These are phyloP conservation scores for Astrephomene gubernaculifera DNA, from an alignment of 139 green algal genomes.

Conservation along the genomic window DNA sequence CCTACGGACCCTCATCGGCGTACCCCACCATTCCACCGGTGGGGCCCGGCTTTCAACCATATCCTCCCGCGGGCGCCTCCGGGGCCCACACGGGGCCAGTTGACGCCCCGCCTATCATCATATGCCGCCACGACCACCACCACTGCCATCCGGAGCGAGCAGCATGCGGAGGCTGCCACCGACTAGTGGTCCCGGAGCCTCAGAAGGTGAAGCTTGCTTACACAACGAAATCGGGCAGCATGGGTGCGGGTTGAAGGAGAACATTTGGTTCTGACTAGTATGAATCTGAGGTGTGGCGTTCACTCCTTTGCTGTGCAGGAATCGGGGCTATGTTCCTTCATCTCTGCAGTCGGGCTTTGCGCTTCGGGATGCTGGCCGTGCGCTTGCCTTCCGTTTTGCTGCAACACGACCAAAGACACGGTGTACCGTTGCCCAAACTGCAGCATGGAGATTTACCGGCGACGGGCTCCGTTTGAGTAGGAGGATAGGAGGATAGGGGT, in stretches of 20 bases:
- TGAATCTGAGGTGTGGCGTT: too few species aligned
- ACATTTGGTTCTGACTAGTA: too few species aligned
- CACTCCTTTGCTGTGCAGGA: neutral
- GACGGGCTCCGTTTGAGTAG: constrained; percentile 9
- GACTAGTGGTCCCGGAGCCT: neutral
- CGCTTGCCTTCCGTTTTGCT: constrained; percentile 28
- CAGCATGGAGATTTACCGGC: neutral
- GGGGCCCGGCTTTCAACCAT: neutral
- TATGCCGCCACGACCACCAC: neutral
- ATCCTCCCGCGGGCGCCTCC: neutral
- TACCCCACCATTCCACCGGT: neutral
- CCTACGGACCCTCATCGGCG: neutral
- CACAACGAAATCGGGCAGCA: too few species aligned
- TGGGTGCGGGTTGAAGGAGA: too few species aligned
- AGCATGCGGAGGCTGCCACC: neutral
- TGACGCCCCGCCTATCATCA: neutral
- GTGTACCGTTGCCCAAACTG: constrained; percentile 32
- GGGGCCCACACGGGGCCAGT: neutral
- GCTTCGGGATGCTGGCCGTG: neutral
- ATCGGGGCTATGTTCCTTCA: neutral
- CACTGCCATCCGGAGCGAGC: neutral
- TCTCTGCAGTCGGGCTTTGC: neutral
- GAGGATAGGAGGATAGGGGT: too few species aligned
- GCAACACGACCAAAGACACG: constrained; percentile 3
- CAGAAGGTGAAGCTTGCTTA: too few species aligned